phyloP scores from a whole-genome alignment of 148 eudicot genomes.

The Selenicereus undatus region DNA sequence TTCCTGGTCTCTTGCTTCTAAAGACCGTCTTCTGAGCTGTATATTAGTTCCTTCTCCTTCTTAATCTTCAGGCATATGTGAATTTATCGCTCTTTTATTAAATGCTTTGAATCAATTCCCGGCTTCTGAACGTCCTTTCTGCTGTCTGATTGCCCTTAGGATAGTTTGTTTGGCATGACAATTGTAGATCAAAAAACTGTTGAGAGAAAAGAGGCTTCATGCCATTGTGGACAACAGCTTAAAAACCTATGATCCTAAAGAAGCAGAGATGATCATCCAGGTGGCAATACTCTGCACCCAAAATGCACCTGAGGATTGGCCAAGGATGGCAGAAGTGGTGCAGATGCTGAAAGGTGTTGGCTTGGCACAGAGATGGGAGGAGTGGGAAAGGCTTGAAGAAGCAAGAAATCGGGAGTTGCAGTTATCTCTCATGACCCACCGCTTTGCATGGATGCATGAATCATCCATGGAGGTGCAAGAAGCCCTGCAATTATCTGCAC shows the following conservation, averaged over 20 bases:
- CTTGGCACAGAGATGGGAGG: constrained; percentile 74
- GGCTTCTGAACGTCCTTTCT: not conserved
- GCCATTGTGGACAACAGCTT: constrained; percentile 78
- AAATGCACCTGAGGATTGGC: constrained; percentile 72
- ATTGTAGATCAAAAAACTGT: constrained; percentile 66
- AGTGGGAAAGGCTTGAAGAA: constrained; percentile 84
- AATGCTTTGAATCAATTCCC: not conserved
- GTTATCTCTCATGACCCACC: constrained; percentile 47
- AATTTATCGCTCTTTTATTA: no score
- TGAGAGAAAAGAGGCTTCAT: constrained; percentile 58
- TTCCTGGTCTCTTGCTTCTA: no score
- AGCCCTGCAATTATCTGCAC: constrained; percentile 82
- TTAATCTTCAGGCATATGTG: no score
- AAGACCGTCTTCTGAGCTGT: no score
- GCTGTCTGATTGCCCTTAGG: not conserved
- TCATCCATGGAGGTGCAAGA: constrained; percentile 63
- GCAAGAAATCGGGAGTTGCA: constrained; percentile 48
- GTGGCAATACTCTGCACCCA: constrained; percentile 91
- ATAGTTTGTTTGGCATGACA: not conserved
- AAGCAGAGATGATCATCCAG: constrained; percentile 69
- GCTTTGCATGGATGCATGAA: constrained; percentile 76
- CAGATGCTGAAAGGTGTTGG: constrained; percentile 73
- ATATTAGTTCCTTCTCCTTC: no score
- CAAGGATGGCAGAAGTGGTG: constrained; percentile 78
- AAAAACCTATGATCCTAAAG: constrained; percentile 47